These are phyloP conservation scores for Starmera pachycereana DNA, from an alignment of 805 yeast genomes.

Conservation along the genomic window DNA sequence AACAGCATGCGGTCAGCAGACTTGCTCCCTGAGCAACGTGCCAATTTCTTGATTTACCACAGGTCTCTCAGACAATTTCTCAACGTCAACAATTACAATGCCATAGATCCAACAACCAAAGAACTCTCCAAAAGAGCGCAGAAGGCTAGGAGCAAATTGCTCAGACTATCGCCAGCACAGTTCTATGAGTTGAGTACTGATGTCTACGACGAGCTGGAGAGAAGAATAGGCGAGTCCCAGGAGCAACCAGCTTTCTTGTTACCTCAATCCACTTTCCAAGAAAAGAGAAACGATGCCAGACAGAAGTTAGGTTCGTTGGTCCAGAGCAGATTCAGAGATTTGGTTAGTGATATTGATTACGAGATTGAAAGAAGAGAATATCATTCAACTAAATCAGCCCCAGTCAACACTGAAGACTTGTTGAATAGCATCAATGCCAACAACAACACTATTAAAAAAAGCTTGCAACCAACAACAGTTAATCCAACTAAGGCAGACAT, in stretches of 20 bases:
- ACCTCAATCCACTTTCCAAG: constrained; percentile 71
- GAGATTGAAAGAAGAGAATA: constrained; percentile 76
- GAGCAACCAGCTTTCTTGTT: constrained; percentile 53
- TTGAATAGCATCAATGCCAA: neutral
- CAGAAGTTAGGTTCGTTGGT: constrained; percentile 83
- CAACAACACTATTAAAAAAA: neutral
- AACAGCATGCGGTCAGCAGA: constrained; percentile 2
- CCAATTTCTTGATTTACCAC: constrained; percentile 13
- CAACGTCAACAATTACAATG: constrained; percentile 10
- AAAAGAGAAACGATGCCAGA: constrained; percentile 92
- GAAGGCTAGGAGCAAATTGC: constrained; percentile 77
- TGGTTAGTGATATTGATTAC: constrained; percentile 78
- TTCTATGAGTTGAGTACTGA: constrained; percentile 88
- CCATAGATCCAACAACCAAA: constrained; percentile 12
- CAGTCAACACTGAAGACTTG: neutral
- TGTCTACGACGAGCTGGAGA: constrained; percentile 82
- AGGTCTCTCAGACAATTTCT: constrained; percentile 16
- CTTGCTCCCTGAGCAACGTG: constrained; percentile 7
- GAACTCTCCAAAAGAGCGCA: constrained; percentile 44
- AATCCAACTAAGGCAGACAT: constrained; percentile 80
- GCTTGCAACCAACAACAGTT: constrained; percentile 51
- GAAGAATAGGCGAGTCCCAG: constrained; percentile 57
- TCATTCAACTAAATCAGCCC: constrained; percentile 19
- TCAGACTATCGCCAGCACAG: constrained; percentile 72
- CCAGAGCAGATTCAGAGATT: constrained; percentile 71